Conservation (phyloP, 768 basidiomycete species). For the Trametopsis cervina region DNA sequence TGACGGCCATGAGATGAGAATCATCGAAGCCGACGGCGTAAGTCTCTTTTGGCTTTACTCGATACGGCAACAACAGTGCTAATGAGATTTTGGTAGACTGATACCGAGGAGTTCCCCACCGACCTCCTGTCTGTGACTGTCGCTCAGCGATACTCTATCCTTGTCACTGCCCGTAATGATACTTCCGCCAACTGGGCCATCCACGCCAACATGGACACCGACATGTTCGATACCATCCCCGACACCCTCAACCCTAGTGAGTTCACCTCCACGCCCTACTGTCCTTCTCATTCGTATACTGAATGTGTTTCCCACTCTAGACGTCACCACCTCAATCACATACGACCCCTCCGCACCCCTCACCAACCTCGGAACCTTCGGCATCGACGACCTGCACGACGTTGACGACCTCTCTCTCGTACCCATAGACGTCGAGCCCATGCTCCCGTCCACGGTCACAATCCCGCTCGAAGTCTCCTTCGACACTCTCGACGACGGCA, state of each 20-base stretch:
- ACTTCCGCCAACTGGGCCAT: conserved; percentile 77
- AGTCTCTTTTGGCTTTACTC: conserved; percentile 20
- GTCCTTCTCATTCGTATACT: background rate
- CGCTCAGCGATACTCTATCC: conserved; percentile 89
- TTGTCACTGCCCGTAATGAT: conserved; percentile 88
- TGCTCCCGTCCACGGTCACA: conserved; percentile 44
- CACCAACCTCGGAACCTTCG: conserved; percentile 39
- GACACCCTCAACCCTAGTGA: conserved; percentile 64
- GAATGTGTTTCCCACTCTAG: conserved; percentile 30
- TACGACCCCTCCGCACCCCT: conserved; percentile 52
- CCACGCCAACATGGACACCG: conserved; percentile 84
- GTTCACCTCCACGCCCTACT: conserved; percentile 18
- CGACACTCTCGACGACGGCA: conserved; percentile 81
- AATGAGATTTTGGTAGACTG: conserved; percentile 42
- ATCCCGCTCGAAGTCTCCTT: conserved; percentile 71
- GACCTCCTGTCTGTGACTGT: conserved; percentile 71
- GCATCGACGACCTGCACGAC: conserved; percentile 48
- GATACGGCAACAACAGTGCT: conserved; percentile 1
- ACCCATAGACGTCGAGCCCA: conserved; percentile 48
- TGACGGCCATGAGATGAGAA: conserved; percentile 78
- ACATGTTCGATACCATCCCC: conserved; percentile 86
- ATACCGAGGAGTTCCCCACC: conserved; percentile 66
- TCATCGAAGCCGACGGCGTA: conserved; percentile 83
- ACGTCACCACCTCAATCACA: conserved; percentile 77
- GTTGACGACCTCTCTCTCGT: conserved; percentile 65